Base-by-base conservation (phyloP, 345 rosid species). In the Gynandropsis gynandra region DNA sequence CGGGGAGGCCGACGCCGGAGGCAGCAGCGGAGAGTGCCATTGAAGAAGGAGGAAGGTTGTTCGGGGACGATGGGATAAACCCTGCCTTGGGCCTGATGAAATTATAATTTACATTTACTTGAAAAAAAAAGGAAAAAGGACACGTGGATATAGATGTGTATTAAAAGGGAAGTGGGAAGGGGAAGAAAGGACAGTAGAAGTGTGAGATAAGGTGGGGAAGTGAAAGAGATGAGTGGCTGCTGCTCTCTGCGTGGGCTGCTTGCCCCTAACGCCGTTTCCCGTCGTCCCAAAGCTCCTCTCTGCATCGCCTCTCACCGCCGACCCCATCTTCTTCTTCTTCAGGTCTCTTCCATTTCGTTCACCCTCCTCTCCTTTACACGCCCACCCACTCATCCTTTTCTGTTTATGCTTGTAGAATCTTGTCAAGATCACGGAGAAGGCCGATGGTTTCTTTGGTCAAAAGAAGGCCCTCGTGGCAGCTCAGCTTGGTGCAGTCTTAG, bases 401-500 rank as follows among this genome's bases (percentile, higher is more conserved):
- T 54, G 42, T 40, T 7, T 15, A 16, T 10, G 11, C 16, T n/a
- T 51, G 17, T 64, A 78, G 74, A 62, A 70, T 65, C 50, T 48
- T 18, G 31, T 43, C 11, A 59, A 61, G 54, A 67, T 55, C 14
- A 50, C 53, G 64, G 50, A 31, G 46, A 72, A 49, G 18, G 38
- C 62, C 2, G 15, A 9, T 24, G 65, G 51, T 10, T 57, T 1
- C 42, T 29, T 52, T 40, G 67, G 59, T 54, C 47, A 39, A 14
- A 81, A 74, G 54, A 79, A 62, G 43, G 57, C 71, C 38, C 58
- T 74, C 58, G 57, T 75, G 59, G 81, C 73, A 43, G 50, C 80
- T 61, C 84, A 75, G 67, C 50, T 77, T 41, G 90, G 76, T 51
- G 77, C 79, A 42, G 58, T 81, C 39, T 52, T 80, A 38, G 77